Evolutionary conservation across 495 filamentous ascomycete species (phyloP), one percentile per base, ranked within the genome.

Genomic region (Extremus antarcticus): DNA sequence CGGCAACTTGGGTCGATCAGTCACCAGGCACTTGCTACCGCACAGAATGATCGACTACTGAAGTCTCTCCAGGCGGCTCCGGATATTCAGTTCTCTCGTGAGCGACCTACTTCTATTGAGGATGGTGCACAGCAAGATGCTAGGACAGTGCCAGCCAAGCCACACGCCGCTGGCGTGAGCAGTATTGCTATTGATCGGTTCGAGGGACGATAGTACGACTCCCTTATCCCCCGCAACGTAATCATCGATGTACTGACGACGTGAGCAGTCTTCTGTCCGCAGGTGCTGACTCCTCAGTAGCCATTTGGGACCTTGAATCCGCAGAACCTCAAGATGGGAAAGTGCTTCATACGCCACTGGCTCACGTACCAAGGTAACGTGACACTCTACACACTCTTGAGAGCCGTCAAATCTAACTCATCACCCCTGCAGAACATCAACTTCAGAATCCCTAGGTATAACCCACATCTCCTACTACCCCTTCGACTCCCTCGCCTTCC

Each of bases 401-500:
- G n/a, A 9, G 43, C 9, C 19, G 43, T 19, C 20, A 46, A 46
- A 19, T n/a, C n/a, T n/a, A n/a, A n/a, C n/a, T n/a, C n/a, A n/a
- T n/a, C n/a, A 47, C 58, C 16, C 64, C 74, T 47, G 47, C 60
- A 51, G 24, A 53, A 55, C 55, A 52, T 57, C 56, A 1, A 55
- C 52, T 10, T 55, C 45, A 2, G 55, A 55, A 38, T 86, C 78
- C 47, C 86, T 83, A 60, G 85, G 87, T 49, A 84, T 95, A 50
- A 94, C 90, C 1, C 83, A 89, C 35, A 70, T 95, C 39, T 86
- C 78, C 1, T 94, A 94, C 70, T 95, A 92, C 63, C 88, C 90
- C 2, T 92, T 92, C 61, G 90, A 91, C 71, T 70, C 84, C 55
- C 69, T 78, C 58, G 71, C 90, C 29, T 92, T 97, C 60, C 73